Evolutionary conservation across 106 monocot species (phyloP).

Genomic region (Triglochin maritima): DNA sequence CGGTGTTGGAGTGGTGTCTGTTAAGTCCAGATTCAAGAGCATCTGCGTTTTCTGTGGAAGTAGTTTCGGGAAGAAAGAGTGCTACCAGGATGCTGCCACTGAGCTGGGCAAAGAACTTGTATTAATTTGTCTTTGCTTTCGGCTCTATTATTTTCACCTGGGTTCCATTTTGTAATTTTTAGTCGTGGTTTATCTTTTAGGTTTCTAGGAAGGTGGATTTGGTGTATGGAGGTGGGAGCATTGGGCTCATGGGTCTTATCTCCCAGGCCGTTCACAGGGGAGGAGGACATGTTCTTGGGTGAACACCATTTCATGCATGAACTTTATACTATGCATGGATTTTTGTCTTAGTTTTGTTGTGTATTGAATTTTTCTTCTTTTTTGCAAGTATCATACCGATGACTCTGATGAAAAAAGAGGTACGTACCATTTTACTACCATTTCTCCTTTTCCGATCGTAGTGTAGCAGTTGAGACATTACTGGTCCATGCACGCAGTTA

Average conservation of each 20-base stretch:
- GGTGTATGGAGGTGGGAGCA: constrained; percentile 68
- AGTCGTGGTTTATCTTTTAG: constrained; percentile 17
- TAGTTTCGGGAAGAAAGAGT: constrained; percentile 42
- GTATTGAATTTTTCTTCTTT: background rate
- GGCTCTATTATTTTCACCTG: background rate
- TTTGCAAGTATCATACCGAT: constrained; percentile 42
- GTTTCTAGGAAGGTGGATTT: constrained; percentile 55
- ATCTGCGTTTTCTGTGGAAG: constrained; percentile 64
- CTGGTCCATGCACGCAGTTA: constrained; percentile 15
- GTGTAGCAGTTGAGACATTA: background rate
- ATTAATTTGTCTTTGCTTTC: background rate
- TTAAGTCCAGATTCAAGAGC: constrained; percentile 18
- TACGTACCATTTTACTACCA: constrained; percentile 1
- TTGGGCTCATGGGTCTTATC: constrained; percentile 64
- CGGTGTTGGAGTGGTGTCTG: too few relatives aligned
- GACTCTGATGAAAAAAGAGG: constrained; percentile 55
- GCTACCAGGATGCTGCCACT: constrained; percentile 39
- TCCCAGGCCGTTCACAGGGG: constrained; percentile 49
- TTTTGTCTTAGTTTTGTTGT: background rate
- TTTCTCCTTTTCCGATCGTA: too few relatives aligned
- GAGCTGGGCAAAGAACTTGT: constrained; percentile 55
- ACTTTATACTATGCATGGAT: background rate
- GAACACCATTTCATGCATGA: background rate
- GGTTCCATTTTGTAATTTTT: background rate
- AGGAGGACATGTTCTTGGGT: constrained; percentile 68